Evolutionary conservation across 208 protist genomes (phyloP).

Genomic region (Herpetomonas tarakana): DNA sequence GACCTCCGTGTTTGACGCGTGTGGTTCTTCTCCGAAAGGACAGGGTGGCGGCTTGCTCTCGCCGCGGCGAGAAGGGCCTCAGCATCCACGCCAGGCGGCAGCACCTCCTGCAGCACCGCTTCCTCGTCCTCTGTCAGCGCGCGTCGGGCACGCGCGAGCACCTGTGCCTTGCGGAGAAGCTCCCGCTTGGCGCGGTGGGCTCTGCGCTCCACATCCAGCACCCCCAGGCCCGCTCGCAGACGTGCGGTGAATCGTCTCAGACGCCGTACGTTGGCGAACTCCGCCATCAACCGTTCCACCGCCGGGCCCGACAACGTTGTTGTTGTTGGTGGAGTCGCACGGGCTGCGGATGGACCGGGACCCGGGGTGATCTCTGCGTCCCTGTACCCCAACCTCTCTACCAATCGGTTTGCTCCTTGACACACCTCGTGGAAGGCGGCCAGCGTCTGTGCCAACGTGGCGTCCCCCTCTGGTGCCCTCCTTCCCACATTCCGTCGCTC

Average conservation of each 20-base stretch:
- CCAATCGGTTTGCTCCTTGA: conserved; percentile 3
- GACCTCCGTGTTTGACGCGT: no score
- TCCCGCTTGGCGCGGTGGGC: conserved; percentile 19
- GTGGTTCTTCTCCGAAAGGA: not conserved
- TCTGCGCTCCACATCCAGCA: conserved; percentile 47
- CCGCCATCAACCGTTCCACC: no score
- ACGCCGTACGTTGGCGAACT: conserved; percentile 55
- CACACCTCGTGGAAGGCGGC: not conserved
- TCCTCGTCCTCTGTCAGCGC: conserved; percentile 1
- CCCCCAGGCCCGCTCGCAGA: conserved; percentile 42
- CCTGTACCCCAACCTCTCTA: no score
- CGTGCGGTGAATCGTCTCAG: conserved; percentile 55
- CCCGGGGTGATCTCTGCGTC: no score
- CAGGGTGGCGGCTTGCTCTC: not conserved
- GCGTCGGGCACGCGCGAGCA: conserved; percentile 30
- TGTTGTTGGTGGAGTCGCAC: no score
- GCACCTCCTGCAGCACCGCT: not conserved
- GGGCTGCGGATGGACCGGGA: no score
- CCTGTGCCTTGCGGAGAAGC: conserved; percentile 53
- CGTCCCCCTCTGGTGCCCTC: not conserved
- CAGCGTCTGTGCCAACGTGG: not conserved
- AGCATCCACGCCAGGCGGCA: not conserved
- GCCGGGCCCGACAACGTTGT: no score
- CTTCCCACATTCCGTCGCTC: no score
- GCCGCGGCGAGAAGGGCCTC: conserved; percentile 3